Percentiles rank a stretch among this genome's conserved stretches.
phyloP scores from a whole-genome alignment of 169 alveolate genomes.

The Babesia ovis region DNA sequence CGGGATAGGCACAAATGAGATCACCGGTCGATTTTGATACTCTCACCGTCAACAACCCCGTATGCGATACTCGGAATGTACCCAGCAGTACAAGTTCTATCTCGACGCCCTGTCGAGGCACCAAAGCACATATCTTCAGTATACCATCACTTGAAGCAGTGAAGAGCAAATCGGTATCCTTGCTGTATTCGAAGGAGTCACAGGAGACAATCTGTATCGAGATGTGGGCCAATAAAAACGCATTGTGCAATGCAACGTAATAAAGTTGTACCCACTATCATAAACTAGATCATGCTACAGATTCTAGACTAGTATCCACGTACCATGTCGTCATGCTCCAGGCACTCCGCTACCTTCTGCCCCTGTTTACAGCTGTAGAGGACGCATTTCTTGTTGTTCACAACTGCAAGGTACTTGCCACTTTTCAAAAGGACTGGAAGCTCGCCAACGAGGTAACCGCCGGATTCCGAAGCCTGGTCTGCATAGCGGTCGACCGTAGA shows the following conservation, averaged over 20 bases:
- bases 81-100: slow-evolving; percentile 14
- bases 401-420: slow-evolving; percentile 27
- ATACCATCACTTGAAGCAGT: slow-evolving; percentile 58
- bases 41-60: slow-evolving; percentile 16
- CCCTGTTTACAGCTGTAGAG: slow-evolving; percentile 44
- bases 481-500: too few relatives aligned
- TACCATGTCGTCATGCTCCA: slow-evolving; percentile 48
- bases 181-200: slow-evolving; percentile 21
- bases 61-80: slow-evolving; percentile 5
- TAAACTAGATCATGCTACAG: not conserved
- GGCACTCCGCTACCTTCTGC: slow-evolving; percentile 21
- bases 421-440: slow-evolving; percentile 34
- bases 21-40: slow-evolving; percentile 18
- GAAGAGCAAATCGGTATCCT: slow-evolving; percentile 16
- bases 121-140: slow-evolving; percentile 6
- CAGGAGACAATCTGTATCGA: slow-evolving; percentile 44
- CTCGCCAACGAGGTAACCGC: slow-evolving; percentile 59
- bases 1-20: slow-evolving; percentile 8
- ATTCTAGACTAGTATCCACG: too few relatives aligned
- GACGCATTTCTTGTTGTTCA: slow-evolving; percentile 57
- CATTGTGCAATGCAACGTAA: too few relatives aligned
- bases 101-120: not conserved
- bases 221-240: too few relatives aligned
- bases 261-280: not conserved
- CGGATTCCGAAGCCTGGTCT: slow-evolving; percentile 20